These are phyloP conservation scores for Aspergillus terreus DNA, from an alignment of 2,329 filamentous ascomycete species.

Conservation along the genomic window DNA sequence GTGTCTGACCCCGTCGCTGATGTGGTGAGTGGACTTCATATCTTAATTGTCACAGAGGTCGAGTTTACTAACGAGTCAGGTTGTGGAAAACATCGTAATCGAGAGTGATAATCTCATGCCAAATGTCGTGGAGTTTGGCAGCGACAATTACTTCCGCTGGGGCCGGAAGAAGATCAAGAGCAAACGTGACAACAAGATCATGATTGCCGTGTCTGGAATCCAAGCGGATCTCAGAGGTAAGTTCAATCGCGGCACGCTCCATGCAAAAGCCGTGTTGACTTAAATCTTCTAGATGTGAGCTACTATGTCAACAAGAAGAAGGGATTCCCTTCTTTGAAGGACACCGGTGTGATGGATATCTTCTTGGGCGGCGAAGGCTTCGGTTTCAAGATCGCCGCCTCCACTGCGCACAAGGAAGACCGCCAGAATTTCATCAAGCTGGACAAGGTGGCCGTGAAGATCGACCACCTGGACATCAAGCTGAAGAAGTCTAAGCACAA, in stretches of 20 bases:
- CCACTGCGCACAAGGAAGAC: constrained; percentile 73
- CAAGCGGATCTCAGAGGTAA: constrained; percentile 76
- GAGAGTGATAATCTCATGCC: constrained; percentile 97
- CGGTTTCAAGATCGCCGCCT: constrained; percentile 85
- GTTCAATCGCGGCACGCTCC: not conserved
- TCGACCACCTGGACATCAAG: constrained; percentile 81
- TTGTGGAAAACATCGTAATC: constrained; percentile 91
- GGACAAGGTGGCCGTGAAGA: constrained; percentile 77
- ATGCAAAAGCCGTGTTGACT: constrained; percentile 5
- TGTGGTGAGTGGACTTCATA: constrained; percentile 43
- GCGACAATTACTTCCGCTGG: constrained; percentile 92
- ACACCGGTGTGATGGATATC: constrained; percentile 85
- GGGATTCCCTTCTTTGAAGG: constrained; percentile 83
- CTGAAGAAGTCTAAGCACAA: constrained; percentile 95
- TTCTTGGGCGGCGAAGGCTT: constrained; percentile 83
- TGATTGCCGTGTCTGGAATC: constrained; percentile 81
- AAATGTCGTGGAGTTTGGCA: constrained; percentile 82
- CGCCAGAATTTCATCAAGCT: constrained; percentile 88
- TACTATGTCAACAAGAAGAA: constrained; percentile 95
- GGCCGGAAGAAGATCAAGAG: constrained; percentile 82
- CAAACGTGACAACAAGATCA: constrained; percentile 77
- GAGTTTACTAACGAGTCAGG: constrained; percentile 15
- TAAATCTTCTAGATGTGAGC: constrained; percentile 62
- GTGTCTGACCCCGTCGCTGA: constrained; percentile 81
- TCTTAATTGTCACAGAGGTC: no score